Base-by-base conservation (phyloP, 192 early-diverging fungal species). In the Coemansia sp. region DNA sequence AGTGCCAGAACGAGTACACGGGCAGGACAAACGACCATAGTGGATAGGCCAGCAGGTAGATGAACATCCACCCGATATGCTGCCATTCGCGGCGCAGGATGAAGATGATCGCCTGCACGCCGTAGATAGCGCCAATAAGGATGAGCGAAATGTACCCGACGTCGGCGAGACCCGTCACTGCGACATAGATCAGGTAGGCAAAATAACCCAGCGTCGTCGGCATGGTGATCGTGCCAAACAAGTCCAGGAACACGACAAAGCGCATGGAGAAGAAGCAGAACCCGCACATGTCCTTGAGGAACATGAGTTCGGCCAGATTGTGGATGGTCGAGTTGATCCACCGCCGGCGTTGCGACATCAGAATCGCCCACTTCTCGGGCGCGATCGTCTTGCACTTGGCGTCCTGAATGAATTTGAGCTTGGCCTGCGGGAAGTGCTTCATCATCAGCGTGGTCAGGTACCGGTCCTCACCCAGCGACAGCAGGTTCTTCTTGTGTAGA, bases 321-420 rank as follows among this genome's bases (percentile, higher is more conserved):
- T 98, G 94, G n/a, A 98, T 84, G 0, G 94, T 98, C 16, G 92
- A 96, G 77, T 98, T 98, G 75, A 96, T 98, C 95, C 95, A 98
- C 5, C 95, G 86, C 57, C 95, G 88, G 33, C 95, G 82, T 73
- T 99, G 96, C 7, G 94, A 97, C 9, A 96, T 62, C 35, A 99
- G 68, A 7, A 99, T 78, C 1, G 75, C 68, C 87, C 90, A 97
- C 38, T 82, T 77, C 56, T 95, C 92, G 3, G 96, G 96, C 2
- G 87, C 94, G 7, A 88, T 83, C 9, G 96, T 99, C 57, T 66
- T 78, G 71, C 92, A 92, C 50, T 80, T 81, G 36, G 96, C 96
- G 60, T 96, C 85, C 5, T 87, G 78, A 10, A 87, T 91, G 45
- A 97, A 99, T 21, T 83, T 91, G 70, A 89, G 90, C 71, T 91